Evolutionary conservation across 179 eudicot genomes (phyloP).

Genomic region (Vitellaria paradoxa): DNA sequence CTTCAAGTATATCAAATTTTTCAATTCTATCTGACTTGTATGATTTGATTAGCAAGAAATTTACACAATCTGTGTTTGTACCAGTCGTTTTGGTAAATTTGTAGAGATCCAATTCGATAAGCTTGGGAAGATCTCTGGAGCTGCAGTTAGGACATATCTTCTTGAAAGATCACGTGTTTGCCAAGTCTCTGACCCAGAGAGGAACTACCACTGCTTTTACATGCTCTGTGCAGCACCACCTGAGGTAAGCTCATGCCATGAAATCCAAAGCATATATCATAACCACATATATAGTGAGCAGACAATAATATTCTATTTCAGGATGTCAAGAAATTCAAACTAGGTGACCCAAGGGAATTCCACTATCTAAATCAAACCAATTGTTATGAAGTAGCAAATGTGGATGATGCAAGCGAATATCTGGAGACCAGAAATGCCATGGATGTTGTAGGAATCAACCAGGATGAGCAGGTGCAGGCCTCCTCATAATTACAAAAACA

Average conservation of each 20-base stretch:
- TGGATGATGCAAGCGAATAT: constrained; percentile 60
- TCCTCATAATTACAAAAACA: constrained; percentile 9
- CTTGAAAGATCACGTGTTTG: constrained; percentile 69
- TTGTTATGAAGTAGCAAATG: constrained; percentile 53
- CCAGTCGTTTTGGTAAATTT: constrained; percentile 76
- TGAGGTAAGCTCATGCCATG: constrained; percentile 33
- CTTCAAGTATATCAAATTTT: neutral
- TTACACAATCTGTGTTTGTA: constrained; percentile 34
- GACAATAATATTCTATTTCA: constrained; percentile 21
- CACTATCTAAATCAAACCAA: constrained; percentile 54
- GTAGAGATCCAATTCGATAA: constrained; percentile 66
- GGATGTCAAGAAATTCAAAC: constrained; percentile 49
- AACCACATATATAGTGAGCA: constrained; percentile 1
- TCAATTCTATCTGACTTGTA: neutral
- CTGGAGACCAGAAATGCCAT: constrained; percentile 59
- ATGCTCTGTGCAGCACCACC: constrained; percentile 69
- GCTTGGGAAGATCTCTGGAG: constrained; percentile 63
- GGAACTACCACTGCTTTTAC: constrained; percentile 66
- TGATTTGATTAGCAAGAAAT: constrained; percentile 23
- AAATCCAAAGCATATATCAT: neutral
- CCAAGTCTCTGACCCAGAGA: constrained; percentile 65
- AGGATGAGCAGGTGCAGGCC: constrained; percentile 54
- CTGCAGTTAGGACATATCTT: constrained; percentile 61
- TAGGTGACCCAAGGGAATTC: constrained; percentile 54
- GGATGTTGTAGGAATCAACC: constrained; percentile 64